A percentile compares a stretch with the other conserved stretches of the same genome.
These are phyloP conservation scores for Tylopilus plumbeoviolaceoides DNA, from an alignment of 768 basidiomycete genomes.

Conservation along the genomic window DNA sequence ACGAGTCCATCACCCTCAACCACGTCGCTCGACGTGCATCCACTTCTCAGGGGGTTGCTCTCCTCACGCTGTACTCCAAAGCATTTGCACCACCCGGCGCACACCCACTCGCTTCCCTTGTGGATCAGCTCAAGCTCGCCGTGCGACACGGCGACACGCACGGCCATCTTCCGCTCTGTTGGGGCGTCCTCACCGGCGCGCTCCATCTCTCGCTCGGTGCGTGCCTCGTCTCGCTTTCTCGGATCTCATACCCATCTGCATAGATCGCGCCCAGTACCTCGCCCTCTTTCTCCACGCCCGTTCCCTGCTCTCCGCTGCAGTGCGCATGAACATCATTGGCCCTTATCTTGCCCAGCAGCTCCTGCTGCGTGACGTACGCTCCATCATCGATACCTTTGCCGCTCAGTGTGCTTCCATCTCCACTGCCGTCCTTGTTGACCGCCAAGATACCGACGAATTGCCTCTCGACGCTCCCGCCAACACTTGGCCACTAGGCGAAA, in stretches of 20 bases:
- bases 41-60: slow-evolving; percentile 86
- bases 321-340: slow-evolving; percentile 87
- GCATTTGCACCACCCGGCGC: slow-evolving; percentile 59
- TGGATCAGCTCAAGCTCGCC: slow-evolving; percentile 66
- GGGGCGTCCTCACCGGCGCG: slow-evolving; percentile 80
- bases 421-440: slow-evolving; percentile 38
- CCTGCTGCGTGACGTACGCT: slow-evolving; percentile 67
- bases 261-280: slow-evolving; percentile 81
- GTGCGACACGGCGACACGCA: slow-evolving; percentile 60
- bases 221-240: background rate
- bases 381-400: slow-evolving; percentile 57
- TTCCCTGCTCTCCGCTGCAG: slow-evolving; percentile 84
- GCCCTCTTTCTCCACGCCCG: slow-evolving; percentile 93
- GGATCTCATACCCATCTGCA: background rate
- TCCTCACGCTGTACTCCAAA: slow-evolving; percentile 83
- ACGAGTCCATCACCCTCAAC: slow-evolving; percentile 85
- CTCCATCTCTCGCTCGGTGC: slow-evolving; percentile 71
- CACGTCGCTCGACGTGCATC: slow-evolving; percentile 87
- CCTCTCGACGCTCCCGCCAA: slow-evolving; percentile 65
- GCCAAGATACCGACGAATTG: slow-evolving; percentile 12
- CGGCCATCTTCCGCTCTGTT: slow-evolving; percentile 89
- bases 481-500: slow-evolving; percentile 96
- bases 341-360: slow-evolving; percentile 92
- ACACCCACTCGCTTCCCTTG: slow-evolving; percentile 31
- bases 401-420: slow-evolving; percentile 42